Evolutionary conservation across 352 stramenopile genomes (phyloP), one percentile per base, ranked within the genome.

Genomic region (Globisporangium canariense): DNA sequence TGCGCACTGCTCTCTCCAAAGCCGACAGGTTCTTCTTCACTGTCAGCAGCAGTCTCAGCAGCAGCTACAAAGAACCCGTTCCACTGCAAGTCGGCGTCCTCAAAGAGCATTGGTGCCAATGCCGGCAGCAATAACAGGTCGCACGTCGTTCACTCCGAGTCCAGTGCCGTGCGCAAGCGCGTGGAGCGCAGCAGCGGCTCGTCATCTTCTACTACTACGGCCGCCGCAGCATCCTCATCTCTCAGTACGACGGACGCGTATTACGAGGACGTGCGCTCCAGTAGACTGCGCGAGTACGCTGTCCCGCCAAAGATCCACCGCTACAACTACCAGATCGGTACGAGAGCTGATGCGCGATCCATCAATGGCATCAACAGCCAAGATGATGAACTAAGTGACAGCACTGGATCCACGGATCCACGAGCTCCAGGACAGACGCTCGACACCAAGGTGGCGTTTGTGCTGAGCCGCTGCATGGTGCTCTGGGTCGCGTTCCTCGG

Each of bases 401-500:
- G 45, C 20, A 16, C 5, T 25, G 22, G 22, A 25, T 25, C 22
- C 45, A 10, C 14, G 25, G n/a, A 7, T 14, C n/a, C n/a, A 51
- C 7, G n/a, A 36, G 41, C n/a, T n/a, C 52, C 36, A 43, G 52
- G 13, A 20, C 61, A 62, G 53, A 67, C 61, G 43, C 61, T 67
- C 18, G 63, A 68, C 63, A 59, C 62, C 49, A 64, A 51, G 10
- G 41, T 64, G 32, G 25, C 46, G 38, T 64, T 64, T 46, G 18
- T 68, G 25, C 25, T 77, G 36, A 46, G 43, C 1, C 62, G 75
- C 10, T 38, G 82, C 30, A 30, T 71, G 16, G 63, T 80, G 43
- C 60, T 90, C 2, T 62, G 67, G 18, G 64, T 83, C 14, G 68
- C 75, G 51, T 72, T 54, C 34, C 16, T 68, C 22, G 78, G 72